These are phyloP conservation scores for Penicillium fuscoglaucum DNA, from an alignment of 2,329 filamentous ascomycete genomes.

Conservation along the genomic window DNA sequence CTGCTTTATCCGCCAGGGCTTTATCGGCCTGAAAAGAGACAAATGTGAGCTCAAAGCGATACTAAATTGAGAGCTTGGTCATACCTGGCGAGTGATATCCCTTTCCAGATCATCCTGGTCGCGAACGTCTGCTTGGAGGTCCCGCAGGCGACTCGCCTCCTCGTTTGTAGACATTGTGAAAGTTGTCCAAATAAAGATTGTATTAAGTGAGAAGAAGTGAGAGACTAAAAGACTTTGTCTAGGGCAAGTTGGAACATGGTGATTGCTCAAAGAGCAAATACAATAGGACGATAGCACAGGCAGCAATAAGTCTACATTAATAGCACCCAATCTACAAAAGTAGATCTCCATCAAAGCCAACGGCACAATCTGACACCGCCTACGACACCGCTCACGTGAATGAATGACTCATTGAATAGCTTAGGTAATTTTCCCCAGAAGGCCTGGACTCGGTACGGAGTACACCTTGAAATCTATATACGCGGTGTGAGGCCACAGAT, in stretches of 20 bases:
- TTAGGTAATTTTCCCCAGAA: background rate
- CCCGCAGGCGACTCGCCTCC: constrained; percentile 61
- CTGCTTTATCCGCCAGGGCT: constrained; percentile 61
- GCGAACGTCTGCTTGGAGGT: constrained; percentile 68
- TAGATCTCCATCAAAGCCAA: constrained; percentile 6
- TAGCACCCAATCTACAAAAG: background rate
- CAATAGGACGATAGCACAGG: background rate
- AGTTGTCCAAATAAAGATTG: background rate
- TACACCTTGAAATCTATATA: background rate
- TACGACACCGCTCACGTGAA: constrained; percentile 11
- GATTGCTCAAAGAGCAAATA: background rate
- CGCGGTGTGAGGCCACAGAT: background rate
- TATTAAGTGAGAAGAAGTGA: constrained; percentile 1
- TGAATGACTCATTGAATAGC: background rate
- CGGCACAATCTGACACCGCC: constrained; percentile 20
- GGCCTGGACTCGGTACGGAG: background rate
- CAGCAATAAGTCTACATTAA: background rate
- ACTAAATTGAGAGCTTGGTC: background rate
- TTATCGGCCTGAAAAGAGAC: constrained; percentile 53
- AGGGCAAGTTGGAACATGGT: background rate
- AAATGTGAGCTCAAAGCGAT: background rate
- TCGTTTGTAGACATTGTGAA: constrained; percentile 36
- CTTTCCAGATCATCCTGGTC: constrained; percentile 89
- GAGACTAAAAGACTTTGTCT: background rate
- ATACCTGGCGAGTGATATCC: constrained; percentile 68